phyloP scores from a whole-genome alignment of 768 basidiomycete species.

The Naganishia antarctica region DNA sequence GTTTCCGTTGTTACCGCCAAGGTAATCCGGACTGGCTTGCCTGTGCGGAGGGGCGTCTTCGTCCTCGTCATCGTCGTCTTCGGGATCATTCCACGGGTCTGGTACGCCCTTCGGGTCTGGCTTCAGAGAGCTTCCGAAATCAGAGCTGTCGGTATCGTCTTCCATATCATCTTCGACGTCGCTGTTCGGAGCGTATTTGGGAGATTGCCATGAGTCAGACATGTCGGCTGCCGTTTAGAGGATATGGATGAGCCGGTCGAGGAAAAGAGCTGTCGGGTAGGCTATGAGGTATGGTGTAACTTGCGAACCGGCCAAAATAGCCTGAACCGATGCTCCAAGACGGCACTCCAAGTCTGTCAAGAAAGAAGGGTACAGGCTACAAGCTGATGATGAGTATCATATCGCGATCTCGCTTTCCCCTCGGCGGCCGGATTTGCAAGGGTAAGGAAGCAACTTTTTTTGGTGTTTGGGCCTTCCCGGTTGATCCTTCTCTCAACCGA shows the following conservation, averaged over 20 bases:
- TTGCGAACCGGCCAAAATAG: too few relatives aligned
- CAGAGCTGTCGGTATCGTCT: background rate
- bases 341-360: too few relatives aligned
- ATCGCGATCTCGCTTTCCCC: too few relatives aligned
- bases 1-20: background rate
- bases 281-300: too few relatives aligned
- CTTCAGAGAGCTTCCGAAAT: background rate
- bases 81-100: conserved; percentile 12
- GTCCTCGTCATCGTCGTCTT: conserved; percentile 13
- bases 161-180: background rate
- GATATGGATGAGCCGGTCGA: too few relatives aligned
- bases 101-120: background rate
- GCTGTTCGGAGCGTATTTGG: conserved; percentile 11
- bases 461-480: background rate
- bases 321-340: too few relatives aligned
- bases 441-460: conserved; percentile 11
- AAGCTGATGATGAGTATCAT: too few relatives aligned
- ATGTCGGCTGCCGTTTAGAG: too few relatives aligned
- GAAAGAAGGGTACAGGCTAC: too few relatives aligned
- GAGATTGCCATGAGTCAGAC: conserved; percentile 4
- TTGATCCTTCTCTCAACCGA: too few relatives aligned
- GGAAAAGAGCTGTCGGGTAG: too few relatives aligned
- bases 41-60: background rate
- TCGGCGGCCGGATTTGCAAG: conserved; percentile 18
- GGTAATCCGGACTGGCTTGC: conserved; percentile 2